Percentiles rank a stretch among this genome's conserved stretches.
These are phyloP conservation scores for Phytophthora podocarpi DNA, from an alignment of 352 stramenopile genomes.

Conservation along the genomic window DNA sequence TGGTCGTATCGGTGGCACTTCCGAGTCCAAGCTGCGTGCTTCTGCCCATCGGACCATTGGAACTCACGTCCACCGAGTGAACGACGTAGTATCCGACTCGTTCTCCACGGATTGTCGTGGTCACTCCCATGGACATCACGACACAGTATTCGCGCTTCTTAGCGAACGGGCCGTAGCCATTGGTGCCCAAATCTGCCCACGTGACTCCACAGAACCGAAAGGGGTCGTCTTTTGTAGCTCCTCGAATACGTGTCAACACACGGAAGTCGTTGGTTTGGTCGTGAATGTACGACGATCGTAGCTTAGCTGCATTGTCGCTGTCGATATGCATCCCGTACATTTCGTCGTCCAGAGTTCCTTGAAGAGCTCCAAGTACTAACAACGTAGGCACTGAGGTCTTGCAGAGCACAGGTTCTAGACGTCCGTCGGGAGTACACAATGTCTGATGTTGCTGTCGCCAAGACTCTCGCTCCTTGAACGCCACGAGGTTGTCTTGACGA, in stretches of 20 bases:
- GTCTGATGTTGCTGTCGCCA: conserved; percentile 37
- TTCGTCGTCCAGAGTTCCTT: conserved; percentile 62
- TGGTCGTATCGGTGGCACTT: neutral
- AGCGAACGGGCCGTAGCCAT: conserved; percentile 27
- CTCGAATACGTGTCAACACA: conserved; percentile 36
- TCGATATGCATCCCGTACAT: conserved; percentile 57
- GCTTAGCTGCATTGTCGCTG: conserved; percentile 32
- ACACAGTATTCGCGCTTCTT: conserved; percentile 42
- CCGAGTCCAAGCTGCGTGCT: conserved; percentile 24
- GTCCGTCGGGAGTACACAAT: conserved; percentile 16
- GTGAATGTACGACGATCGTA: conserved; percentile 47
- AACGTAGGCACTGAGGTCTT: conserved; percentile 36
- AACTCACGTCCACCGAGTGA: conserved; percentile 44
- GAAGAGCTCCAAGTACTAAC: conserved; percentile 43
- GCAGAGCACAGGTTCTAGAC: conserved; percentile 19
- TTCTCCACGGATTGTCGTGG: conserved; percentile 31
- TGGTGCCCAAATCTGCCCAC: conserved; percentile 41
- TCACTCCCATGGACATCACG: conserved; percentile 38
- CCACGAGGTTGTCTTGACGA: conserved; percentile 40
- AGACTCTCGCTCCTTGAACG: conserved; percentile 43
- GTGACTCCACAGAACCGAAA: conserved; percentile 44
- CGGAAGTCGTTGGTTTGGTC: conserved; percentile 50
- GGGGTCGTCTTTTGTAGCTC: conserved; percentile 32
- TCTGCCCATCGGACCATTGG: conserved; percentile 14
- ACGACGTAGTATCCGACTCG: conserved; percentile 46